phyloP scores from a whole-genome alignment of 106 monocot genomes.

The Dendrobium huoshanense region DNA sequence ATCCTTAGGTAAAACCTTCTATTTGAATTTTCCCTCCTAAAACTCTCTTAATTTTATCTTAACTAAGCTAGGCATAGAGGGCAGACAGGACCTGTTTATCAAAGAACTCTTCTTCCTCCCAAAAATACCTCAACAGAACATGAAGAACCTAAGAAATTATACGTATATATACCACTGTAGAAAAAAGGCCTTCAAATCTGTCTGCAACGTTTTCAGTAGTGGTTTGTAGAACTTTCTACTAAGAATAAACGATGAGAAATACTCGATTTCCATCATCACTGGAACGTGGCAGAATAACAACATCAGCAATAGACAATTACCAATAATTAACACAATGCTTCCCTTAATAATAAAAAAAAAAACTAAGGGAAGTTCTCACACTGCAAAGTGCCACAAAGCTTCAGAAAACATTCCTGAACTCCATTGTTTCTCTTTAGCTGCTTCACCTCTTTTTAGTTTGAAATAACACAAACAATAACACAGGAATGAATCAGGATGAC shows the following conservation, averaged over 20 bases:
- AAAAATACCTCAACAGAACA: no score
- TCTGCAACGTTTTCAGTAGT: no score
- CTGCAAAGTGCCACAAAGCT: neutral
- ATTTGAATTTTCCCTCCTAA: no score
- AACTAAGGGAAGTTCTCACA: constrained; percentile 3
- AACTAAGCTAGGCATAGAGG: no score
- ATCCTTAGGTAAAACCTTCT: no score
- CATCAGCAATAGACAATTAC: neutral
- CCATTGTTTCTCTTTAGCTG: neutral
- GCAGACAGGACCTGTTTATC: no score
- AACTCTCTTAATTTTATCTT: no score
- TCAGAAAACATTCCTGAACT: neutral
- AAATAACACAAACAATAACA: neutral
- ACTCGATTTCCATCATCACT: neutral
- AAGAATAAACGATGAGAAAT: neutral
- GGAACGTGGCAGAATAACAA: neutral
- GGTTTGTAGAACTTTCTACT: no score
- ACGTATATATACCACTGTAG: no score
- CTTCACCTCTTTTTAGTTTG: neutral
- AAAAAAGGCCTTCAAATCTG: no score
- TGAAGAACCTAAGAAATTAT: no score
- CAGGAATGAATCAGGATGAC: neutral
- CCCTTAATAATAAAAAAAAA: neutral
- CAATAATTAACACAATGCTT: neutral
- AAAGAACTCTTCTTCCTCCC: no score